Evolutionary conservation across 192 early-diverging fungal genomes (phyloP).

Genomic region (Phlyctochytrium planicorne): DNA sequence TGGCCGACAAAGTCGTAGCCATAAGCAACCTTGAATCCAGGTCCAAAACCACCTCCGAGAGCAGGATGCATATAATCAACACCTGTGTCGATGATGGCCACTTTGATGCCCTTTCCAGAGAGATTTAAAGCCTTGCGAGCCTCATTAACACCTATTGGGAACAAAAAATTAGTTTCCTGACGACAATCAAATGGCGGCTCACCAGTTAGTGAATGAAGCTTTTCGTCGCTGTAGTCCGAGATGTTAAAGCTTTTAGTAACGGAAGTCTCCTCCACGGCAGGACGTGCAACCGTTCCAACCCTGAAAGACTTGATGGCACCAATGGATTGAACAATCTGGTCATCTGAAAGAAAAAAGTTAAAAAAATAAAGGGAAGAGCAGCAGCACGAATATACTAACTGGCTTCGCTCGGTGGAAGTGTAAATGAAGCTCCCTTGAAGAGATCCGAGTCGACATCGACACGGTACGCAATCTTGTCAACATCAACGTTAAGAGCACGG

Average conservation of each 20-base stretch:
- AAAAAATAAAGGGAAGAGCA: not conserved
- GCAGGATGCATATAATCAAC: constrained; percentile 54
- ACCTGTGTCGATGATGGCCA: constrained; percentile 52
- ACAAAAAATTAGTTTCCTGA: constrained; percentile 1
- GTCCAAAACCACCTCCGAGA: constrained; percentile 43
- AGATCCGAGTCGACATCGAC: not conserved
- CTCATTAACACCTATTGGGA: constrained; percentile 38
- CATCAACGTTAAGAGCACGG: not conserved
- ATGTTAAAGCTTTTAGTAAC: not conserved
- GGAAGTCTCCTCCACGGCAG: too few relatives aligned
- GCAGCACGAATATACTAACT: too few relatives aligned
- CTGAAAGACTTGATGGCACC: not conserved
- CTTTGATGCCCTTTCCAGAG: constrained; percentile 49
- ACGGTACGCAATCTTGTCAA: not conserved
- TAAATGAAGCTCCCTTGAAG: constrained; percentile 3
- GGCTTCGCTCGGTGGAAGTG: not conserved
- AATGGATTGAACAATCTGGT: not conserved
- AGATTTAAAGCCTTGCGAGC: constrained; percentile 22
- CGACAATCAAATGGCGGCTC: too few relatives aligned
- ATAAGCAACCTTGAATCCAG: constrained; percentile 36
- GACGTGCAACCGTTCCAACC: not conserved
- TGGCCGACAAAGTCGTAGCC: constrained; percentile 50
- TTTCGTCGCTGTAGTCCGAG: not conserved
- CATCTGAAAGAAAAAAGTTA: not conserved
- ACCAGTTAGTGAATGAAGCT: too few relatives aligned